Evolutionary conservation across 2,329 filamentous ascomycete genomes (phyloP), one percentile per base, ranked within the genome.

Genomic region (Fusarium sp.): DNA sequence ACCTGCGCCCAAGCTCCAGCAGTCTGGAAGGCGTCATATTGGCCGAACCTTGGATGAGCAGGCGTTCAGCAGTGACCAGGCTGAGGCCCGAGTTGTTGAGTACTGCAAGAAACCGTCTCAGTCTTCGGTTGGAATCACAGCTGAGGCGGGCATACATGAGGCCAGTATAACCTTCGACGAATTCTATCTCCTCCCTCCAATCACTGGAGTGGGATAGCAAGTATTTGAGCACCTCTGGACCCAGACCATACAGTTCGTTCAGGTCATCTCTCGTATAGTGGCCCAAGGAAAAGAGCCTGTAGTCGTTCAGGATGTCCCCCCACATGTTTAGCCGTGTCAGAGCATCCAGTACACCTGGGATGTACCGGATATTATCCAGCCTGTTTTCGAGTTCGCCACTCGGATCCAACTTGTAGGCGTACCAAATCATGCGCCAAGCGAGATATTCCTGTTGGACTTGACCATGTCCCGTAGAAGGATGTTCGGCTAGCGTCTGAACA

Each of bases 391-490:
- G 14, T 23, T 43, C 41, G 34, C n/a, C 34, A 11, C 34, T 37
- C 19, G 19, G 19, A 19, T 49, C 55, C 58, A 70, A 49, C 18
- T 62, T 57, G 13, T 45, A 56, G n/a, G 19, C 12, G 59, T 69
- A 41, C 67, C 69, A 73, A 30, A 66, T 28, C 42, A 56, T 61
- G 21, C 69, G 60, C 64, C 64, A 73, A 14, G 67, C 57, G 6
- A 72, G 31, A 31, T 69, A 73, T 16, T 21, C 39, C 41, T 60
- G 58, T n/a, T 46, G 54, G 12, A 72, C 26, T 31, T 60, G 62
- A 23, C 69, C 67, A 21, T 54, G 65, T 18, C 53, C 67, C 4
- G 39, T 11, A 14, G n/a, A 7, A 11, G 56, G 42, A 23, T 11
- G 13, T 23, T 41, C 25, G 10, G 5, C 16, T 31, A 50, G 13